Base-by-base conservation (phyloP, 306 rosid species). In the Sicyos baderoa region DNA sequence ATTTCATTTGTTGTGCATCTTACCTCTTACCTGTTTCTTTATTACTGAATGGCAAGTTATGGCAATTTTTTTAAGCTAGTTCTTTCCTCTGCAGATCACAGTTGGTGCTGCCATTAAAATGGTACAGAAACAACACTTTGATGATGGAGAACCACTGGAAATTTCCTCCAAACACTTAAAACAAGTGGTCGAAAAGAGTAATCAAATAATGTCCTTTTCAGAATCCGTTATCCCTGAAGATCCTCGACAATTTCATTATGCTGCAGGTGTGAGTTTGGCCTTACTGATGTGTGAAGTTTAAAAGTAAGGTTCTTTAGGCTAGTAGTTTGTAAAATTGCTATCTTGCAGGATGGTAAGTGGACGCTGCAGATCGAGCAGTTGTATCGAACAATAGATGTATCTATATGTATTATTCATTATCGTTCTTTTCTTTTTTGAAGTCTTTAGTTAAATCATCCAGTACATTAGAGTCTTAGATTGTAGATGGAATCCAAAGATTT, bases 111-210 rank as follows among this genome's bases (percentile, higher is more conserved):
- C 90, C 85, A 86, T 58, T 71, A 82, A 71, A 72, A 91, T 91
- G 97, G 97, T 91, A 57, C 96, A 87, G 79, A 91, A 91, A 60
- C 93, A 93, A 50, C 82, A 87, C 63, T 89, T 79, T 52, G 94
- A 91, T 74, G 86, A 80, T 51, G 94, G 82, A 61, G 94, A 87
- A 60, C 68, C 82, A 64, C 71, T 84, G 65, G 87, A 82, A 76
- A 79, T 81, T 72, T 81, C 94, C 64, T 75, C 85, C 74, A 88
- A 91, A 76, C 86, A 74, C 79, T 91, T 83, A 21, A 91, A 85
- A 78, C 94, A 85, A 52, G 81, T 40, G 25, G 72, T 49, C 15
- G 94, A 74, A 64, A 76, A 84, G 14, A 78, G 78, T 45, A 70
- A 79, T 78, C 80, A 78, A 72, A 81, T 88, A 27, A 74, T 84